These are phyloP conservation scores for Cercospora nicotianae DNA, from an alignment of 2,329 filamentous ascomycete genomes.

Conservation along the genomic window DNA sequence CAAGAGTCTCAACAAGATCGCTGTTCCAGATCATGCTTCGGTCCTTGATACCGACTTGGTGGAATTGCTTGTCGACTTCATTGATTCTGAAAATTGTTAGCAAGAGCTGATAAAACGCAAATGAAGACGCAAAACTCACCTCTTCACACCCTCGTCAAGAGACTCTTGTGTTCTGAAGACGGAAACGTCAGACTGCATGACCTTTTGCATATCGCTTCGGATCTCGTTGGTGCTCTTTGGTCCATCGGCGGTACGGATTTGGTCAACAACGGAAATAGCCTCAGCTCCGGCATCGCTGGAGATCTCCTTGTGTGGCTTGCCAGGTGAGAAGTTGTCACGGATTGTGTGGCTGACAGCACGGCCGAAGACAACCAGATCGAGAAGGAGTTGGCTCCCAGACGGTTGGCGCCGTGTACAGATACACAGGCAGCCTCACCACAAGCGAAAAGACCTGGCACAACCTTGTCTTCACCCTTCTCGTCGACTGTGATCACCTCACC, in stretches of 20 bases:
- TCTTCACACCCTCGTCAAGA: conserved; percentile 87
- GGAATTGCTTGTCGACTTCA: conserved; percentile 77
- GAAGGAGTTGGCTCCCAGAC: conserved; percentile 97
- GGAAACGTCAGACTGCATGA: conserved; percentile 95
- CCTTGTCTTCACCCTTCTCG: conserved; percentile 80
- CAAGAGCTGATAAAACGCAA: neutral
- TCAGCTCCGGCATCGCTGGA: conserved; percentile 84
- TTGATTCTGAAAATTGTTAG: conserved; percentile 56
- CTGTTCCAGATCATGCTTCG: conserved; percentile 99
- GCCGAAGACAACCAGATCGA: conserved; percentile 96
- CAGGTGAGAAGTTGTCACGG: conserved; percentile 87
- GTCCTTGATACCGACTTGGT: conserved; percentile 90
- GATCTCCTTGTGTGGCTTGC: conserved; percentile 74
- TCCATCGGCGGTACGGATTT: conserved; percentile 78
- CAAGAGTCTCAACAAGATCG: conserved; percentile 92
- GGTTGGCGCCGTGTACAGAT: conserved; percentile 97
- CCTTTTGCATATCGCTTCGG: conserved; percentile 91
- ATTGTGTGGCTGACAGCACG: conserved; percentile 97
- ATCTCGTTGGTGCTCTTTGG: conserved; percentile 86
- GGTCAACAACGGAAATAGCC: conserved; percentile 81
- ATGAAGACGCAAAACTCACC: conserved; percentile 38
- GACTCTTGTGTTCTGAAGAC: conserved; percentile 95
- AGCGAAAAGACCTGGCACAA: conserved; percentile 92
- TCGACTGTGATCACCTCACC: conserved; percentile 93
- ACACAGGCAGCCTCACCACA: conserved; percentile 97